These are phyloP conservation scores for Jacaranda mimosifolia DNA, from an alignment of 257 asterid species.

Conservation along the genomic window DNA sequence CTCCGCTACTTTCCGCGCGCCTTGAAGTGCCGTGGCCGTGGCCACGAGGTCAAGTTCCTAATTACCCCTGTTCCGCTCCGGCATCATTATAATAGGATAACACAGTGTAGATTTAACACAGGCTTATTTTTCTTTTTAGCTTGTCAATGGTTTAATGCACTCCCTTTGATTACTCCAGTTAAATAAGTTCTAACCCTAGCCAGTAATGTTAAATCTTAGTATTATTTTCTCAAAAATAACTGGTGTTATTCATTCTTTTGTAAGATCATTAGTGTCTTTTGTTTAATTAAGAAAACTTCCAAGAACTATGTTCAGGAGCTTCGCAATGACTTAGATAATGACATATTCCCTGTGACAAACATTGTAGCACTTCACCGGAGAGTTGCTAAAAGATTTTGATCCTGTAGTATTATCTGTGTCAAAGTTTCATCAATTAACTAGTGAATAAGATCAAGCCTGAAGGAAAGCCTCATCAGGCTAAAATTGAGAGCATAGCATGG, in stretches of 20 bases:
- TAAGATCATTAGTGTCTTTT: neutral
- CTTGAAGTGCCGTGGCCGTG: slow-evolving; percentile 85
- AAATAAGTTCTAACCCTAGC: neutral
- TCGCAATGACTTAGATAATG: too few species aligned
- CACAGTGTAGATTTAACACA: neutral
- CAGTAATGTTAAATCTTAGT: neutral
- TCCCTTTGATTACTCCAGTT: neutral
- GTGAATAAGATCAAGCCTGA: too few species aligned
- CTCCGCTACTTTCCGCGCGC: slow-evolving; percentile 90
- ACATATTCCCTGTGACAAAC: too few species aligned
- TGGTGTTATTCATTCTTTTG: neutral
- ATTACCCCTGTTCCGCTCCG: neutral
- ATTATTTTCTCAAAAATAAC: too few species aligned
- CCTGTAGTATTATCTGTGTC: too few species aligned
- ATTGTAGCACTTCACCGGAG: too few species aligned
- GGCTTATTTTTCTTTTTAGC: neutral
- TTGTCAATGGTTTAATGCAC: neutral
- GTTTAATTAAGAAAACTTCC: neutral
- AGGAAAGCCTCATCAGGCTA: too few species aligned
- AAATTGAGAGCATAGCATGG: too few species aligned
- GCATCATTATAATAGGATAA: neutral
- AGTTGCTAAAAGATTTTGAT: too few species aligned
- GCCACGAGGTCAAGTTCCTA: slow-evolving; percentile 71
- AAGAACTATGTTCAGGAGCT: too few species aligned
- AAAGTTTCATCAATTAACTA: too few species aligned